Conservation (phyloP, 2,329 filamentous ascomycete species). For the Madurella mycetomatis region DNA sequence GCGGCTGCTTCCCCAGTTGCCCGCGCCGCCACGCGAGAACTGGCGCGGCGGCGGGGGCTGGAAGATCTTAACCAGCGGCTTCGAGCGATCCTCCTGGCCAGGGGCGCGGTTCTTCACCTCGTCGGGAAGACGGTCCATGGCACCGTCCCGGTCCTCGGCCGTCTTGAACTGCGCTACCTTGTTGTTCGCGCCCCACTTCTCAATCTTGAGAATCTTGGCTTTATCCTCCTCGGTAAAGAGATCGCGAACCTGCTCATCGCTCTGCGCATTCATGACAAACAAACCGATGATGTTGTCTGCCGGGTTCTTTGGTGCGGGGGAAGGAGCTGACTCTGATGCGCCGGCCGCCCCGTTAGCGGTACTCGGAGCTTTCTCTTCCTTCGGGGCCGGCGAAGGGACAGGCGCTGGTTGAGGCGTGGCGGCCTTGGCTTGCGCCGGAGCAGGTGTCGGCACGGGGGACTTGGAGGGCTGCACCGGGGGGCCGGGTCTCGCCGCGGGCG, state of each 20-base stretch:
- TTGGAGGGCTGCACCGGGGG: conserved; percentile 40
- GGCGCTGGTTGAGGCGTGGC: conserved; percentile 43
- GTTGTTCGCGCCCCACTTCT: conserved; percentile 74
- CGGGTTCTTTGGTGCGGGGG: conserved; percentile 55
- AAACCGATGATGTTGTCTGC: conserved; percentile 72
- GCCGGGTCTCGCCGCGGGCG: conserved; percentile 33
- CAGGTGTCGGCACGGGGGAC: conserved; percentile 36
- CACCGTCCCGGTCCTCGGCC: conserved; percentile 72
- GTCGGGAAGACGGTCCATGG: conserved; percentile 67
- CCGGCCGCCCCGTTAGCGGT: conserved; percentile 52
- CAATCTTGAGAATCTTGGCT: conserved; percentile 71
- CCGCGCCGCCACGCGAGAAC: conserved; percentile 60
- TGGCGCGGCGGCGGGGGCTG: conserved; percentile 60
- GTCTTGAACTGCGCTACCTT: conserved; percentile 84
- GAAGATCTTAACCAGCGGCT: conserved; percentile 80
- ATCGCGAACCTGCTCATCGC: conserved; percentile 75
- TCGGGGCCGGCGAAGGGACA: conserved; percentile 39
- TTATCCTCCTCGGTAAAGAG: conserved; percentile 81
- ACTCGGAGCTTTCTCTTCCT: conserved; percentile 54
- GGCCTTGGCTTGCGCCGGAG: conserved; percentile 42
- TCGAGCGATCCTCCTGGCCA: conserved; percentile 64
- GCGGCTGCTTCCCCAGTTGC: conserved; percentile 62
- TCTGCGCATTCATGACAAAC: conserved; percentile 83
- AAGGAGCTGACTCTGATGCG: conserved; percentile 49
- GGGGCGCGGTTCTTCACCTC: conserved; percentile 67